These are phyloP conservation scores for Emericellopsis cladophorae DNA, from an alignment of 2,329 filamentous ascomycete genomes.

Conservation along the genomic window DNA sequence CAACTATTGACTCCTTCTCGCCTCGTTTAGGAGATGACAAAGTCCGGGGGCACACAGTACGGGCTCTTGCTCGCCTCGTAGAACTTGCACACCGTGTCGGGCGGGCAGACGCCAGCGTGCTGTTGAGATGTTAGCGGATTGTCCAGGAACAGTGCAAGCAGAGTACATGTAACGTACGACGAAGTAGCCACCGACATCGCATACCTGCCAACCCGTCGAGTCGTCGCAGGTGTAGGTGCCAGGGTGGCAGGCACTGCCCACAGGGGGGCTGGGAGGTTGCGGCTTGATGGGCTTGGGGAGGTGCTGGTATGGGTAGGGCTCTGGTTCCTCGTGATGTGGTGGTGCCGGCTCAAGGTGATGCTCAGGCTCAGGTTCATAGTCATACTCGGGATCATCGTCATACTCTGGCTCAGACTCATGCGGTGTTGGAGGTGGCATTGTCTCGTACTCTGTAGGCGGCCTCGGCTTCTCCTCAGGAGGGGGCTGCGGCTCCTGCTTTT, in stretches of 20 bases:
- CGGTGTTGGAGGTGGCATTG: too few relatives aligned
- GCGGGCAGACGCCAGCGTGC: slow-evolving; percentile 20
- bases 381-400: too few relatives aligned
- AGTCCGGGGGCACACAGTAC: slow-evolving; percentile 22
- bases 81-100: slow-evolving; percentile 22
- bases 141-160: too few relatives aligned
- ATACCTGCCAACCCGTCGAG: not conserved
- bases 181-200: not conserved
- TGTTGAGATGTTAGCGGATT: slow-evolving; percentile 2
- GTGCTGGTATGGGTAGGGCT: not conserved
- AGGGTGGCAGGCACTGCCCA: not conserved
- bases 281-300: not conserved
- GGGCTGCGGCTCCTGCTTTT: too few relatives aligned
- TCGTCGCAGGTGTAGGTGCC: not conserved
- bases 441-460: too few relatives aligned
- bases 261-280: too few relatives aligned
- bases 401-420: too few relatives aligned
- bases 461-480: too few relatives aligned
- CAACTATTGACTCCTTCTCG: too few relatives aligned
- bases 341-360: too few relatives aligned
- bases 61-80: slow-evolving; percentile 18
- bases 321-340: not conserved
- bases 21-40: slow-evolving; percentile 9
- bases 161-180: not conserved
- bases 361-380: too few relatives aligned